A percentile compares a stretch with the other conserved stretches of the same genome.
These are phyloP conservation scores for Cenchrus fungigraminus DNA, from an alignment of 176 grass and related monocot species.

Conservation along the genomic window DNA sequence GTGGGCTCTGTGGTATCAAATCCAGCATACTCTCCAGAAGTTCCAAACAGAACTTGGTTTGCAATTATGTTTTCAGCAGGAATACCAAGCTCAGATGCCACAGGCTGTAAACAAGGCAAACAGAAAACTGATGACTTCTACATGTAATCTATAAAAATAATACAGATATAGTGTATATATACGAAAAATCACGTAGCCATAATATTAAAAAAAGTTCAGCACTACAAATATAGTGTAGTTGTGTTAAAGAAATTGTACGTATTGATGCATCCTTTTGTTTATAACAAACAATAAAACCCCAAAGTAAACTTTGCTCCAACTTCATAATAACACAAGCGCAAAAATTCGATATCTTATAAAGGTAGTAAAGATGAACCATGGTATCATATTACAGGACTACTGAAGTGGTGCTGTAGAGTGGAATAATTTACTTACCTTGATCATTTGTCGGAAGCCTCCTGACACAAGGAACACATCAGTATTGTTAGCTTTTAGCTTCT, in stretches of 20 bases:
- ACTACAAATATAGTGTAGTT: not conserved
- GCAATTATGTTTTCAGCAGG: conserved; percentile 88
- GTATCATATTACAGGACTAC: not conserved
- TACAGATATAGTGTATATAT: not conserved
- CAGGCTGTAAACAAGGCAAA: conserved; percentile 62
- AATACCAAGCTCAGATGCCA: conserved; percentile 79
- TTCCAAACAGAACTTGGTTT: conserved; percentile 83
- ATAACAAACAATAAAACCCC: conserved; percentile 5
- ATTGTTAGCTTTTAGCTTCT: conserved; percentile 70
- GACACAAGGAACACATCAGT: conserved; percentile 88
- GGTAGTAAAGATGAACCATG: not conserved
- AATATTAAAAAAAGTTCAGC: not conserved
- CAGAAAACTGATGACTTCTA: conserved; percentile 17
- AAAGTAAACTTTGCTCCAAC: conserved; percentile 2
- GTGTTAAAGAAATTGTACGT: not conserved
- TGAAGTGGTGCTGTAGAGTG: not conserved
- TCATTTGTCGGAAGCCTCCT: conserved; percentile 95
- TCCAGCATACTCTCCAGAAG: conserved; percentile 76
- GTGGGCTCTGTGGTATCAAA: conserved; percentile 90
- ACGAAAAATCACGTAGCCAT: not conserved
- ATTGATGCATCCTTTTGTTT: not conserved
- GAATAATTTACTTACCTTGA: conserved; percentile 69
- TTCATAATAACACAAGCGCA: not conserved
- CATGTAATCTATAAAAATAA: not conserved
- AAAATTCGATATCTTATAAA: not conserved